Evolutionary conservation across 164 flowering plant genomes (phyloP), one percentile per base, ranked within the genome.

Genomic region (Santalum album): DNA sequence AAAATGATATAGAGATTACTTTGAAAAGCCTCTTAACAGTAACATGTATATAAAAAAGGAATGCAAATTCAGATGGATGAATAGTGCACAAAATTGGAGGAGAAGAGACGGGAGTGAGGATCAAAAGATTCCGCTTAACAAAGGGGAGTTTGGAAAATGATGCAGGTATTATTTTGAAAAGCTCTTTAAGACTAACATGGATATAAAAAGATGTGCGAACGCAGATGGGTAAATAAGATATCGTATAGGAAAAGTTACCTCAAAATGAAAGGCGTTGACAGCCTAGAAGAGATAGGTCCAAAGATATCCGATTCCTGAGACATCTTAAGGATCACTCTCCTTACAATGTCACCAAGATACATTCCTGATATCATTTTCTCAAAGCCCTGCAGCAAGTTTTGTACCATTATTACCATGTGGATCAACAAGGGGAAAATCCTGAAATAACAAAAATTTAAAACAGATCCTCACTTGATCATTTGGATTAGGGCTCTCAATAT

Each of bases 331-430:
- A 91, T 65, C 32, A 88, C 96, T 76, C 96, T 84, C 62, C 98
- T 75, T 0, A 84, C 96, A 58, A 91, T 84, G 43, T 91, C 98
- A 59, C 98, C 98, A 29, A 91, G 70, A 70, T 91, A 91, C 96
- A 87, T 87, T 56, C 96, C 98, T 42, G 98, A 79, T 64, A 91
- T 84, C 98, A 91, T 84, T 78, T 91, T 91, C 78, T 91, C 98
- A 65, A 88, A 91, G 58, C 90, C 96, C 98, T 91, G 79, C 58
- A 74, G 32, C 51, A 74, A 63, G 12, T n/a, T n/a, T n/a, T n/a
- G n/a, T n/a, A n/a, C n/a, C n/a, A n/a, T n/a, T n/a, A 38, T 7
- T 7, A 12, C 16, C 42, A 38, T 38, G 16, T 46, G 15, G 5
- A 43, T 42, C 21, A 18, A 40, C 49, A 38, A 25, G 25, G 19